phyloP scores from a whole-genome alignment of 805 yeast species.

The Yamadazyma tumulicola region DNA sequence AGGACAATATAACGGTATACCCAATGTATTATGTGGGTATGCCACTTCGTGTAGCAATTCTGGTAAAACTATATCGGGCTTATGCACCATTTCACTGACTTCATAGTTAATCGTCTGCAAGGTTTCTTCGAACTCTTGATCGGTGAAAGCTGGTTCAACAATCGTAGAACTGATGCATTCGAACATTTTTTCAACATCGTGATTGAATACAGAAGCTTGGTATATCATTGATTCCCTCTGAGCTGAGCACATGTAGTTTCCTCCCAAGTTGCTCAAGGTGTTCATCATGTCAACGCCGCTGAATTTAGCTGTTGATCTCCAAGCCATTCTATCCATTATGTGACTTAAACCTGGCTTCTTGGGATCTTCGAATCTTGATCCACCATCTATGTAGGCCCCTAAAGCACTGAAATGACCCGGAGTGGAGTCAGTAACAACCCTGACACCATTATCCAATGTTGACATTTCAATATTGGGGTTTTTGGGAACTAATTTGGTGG shows the following conservation, averaged over 20 bases:
- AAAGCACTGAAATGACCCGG: conserved; percentile 91
- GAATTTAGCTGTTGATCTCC: conserved; percentile 60
- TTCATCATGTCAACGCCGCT: conserved; percentile 71
- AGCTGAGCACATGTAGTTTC: conserved; percentile 89
- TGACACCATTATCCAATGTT: conserved; percentile 68
- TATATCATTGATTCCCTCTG: conserved; percentile 89
- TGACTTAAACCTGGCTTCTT: conserved; percentile 72
- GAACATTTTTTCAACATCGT: conserved; percentile 77
- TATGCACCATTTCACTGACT: conserved; percentile 73
- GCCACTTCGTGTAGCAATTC: conserved; percentile 89
- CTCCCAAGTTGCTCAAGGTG: conserved; percentile 76
- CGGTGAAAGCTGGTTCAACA: conserved; percentile 61
- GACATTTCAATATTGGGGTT: conserved; percentile 23
- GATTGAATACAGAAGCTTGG: conserved; percentile 91
- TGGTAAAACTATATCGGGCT: conserved; percentile 82
- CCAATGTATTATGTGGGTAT: conserved; percentile 66
- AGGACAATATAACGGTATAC: conserved; percentile 84
- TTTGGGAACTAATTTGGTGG: conserved; percentile 3
- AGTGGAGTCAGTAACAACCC: conserved; percentile 77
- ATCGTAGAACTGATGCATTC: conserved; percentile 75
- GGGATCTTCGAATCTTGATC: conserved; percentile 75
- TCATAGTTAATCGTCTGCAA: conserved; percentile 74
- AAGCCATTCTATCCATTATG: conserved; percentile 80
- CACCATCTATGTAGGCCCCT: conserved; percentile 87
- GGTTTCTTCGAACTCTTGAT: conserved; percentile 71